Percentiles rank a stretch among this genome's conserved stretches.
Evolutionary conservation across 495 filamentous ascomycete species (phyloP).

Genomic region (Chaetomium cochliodes): DNA sequence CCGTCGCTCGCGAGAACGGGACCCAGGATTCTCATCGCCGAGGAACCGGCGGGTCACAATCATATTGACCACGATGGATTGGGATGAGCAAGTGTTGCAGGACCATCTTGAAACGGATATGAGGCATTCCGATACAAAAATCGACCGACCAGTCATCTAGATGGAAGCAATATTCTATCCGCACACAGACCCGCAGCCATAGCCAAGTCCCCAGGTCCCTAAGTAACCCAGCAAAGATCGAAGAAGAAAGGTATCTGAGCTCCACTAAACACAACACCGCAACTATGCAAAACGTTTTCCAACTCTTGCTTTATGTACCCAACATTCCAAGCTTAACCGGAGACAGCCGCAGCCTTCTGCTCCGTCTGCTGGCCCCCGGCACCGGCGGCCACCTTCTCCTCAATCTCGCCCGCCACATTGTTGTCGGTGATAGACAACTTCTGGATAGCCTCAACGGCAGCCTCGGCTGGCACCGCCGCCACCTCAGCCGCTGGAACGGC

Average conservation of each 20-base stretch:
- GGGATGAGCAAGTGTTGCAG: too few relatives aligned
- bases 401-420: conserved; percentile 18
- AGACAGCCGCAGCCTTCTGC: conserved; percentile 11
- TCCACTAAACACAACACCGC: conserved; percentile 14
- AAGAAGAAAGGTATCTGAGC: neutral
- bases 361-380: conserved; percentile 13
- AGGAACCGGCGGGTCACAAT: too few relatives aligned
- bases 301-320: too few relatives aligned
- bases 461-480: conserved; percentile 9
- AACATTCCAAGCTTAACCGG: neutral
- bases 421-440: conserved; percentile 23
- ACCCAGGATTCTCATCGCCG: too few relatives aligned
- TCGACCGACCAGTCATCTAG: neutral
- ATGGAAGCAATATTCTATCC: neutral
- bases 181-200: neutral
- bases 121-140: neutral
- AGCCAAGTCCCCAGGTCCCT: neutral
- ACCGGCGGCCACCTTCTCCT: conserved; percentile 28
- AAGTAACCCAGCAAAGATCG: neutral
- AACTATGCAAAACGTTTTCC: neutral
- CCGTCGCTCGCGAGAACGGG: too few relatives aligned
- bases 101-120: too few relatives aligned
- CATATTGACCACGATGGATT: too few relatives aligned
- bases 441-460: conserved; percentile 24
- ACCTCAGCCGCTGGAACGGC: conserved; percentile 18